phyloP scores from a whole-genome alignment of 2,329 filamentous ascomycete species.

The Diaporthe capsici region DNA sequence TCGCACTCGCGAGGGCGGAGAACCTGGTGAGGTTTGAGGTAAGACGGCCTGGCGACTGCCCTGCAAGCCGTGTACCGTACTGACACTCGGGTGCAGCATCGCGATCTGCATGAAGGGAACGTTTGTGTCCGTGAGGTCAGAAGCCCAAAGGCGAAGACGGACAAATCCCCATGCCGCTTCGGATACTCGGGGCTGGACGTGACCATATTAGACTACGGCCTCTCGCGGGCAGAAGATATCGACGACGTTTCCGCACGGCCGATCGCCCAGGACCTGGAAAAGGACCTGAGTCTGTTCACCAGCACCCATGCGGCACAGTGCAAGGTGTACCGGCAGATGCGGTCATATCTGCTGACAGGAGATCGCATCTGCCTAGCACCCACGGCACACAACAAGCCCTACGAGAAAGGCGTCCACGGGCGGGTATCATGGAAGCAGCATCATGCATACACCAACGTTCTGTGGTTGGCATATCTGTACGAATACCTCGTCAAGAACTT shows the following conservation, averaged over 20 bases:
- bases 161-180: slow-evolving; percentile 57
- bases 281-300: slow-evolving; percentile 71
- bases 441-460: slow-evolving; percentile 74
- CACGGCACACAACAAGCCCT: slow-evolving; percentile 61
- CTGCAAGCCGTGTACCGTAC: background rate
- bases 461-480: slow-evolving; percentile 76
- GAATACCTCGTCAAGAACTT: slow-evolving; percentile 65
- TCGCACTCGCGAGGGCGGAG: slow-evolving; percentile 73
- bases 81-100: slow-evolving; percentile 61
- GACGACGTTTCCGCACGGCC: slow-evolving; percentile 53
- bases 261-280: slow-evolving; percentile 72
- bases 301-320: slow-evolving; percentile 73
- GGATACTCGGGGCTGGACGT: slow-evolving; percentile 74
- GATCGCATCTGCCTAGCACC: slow-evolving; percentile 66
- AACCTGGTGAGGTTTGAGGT: slow-evolving; percentile 73
- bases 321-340: slow-evolving; percentile 73
- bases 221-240: slow-evolving; percentile 70
- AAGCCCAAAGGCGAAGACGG: slow-evolving; percentile 48
- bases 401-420: slow-evolving; percentile 61
- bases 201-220: slow-evolving; percentile 75
- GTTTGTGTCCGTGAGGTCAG: slow-evolving; percentile 67
- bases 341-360: slow-evolving; percentile 67
- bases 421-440: slow-evolving; percentile 68
- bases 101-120: slow-evolving; percentile 77
- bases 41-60: slow-evolving; percentile 38